Evolutionary conservation across 495 filamentous ascomycete species (phyloP), one percentile per base, ranked within the genome.

Genomic region (Trichocladium uniseriatum): DNA sequence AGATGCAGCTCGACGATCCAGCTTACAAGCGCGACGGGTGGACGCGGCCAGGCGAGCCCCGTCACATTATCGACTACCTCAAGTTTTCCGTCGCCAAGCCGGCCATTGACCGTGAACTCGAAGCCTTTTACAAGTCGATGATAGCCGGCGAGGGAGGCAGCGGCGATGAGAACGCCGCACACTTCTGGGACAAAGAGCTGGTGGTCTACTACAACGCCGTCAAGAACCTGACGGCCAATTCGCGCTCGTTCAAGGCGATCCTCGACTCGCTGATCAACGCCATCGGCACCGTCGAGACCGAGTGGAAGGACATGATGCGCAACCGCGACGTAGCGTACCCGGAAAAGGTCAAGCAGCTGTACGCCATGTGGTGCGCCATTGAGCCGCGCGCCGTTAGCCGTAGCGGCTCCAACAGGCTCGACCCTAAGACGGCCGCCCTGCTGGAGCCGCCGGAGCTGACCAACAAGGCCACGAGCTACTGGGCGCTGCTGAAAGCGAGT

Each of bases 61-160:
- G 71, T 0, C 76, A 84, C 54, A 79, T 94, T 38, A 75, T 89
- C 43, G 89, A 95, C 60, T 77, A 79, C 27, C 69, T 96, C 22
- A 81, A 81, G 48, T 88, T 88, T 45, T 54, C 63, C 0, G 73
- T 87, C 3, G 75, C 81, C 3, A 64, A 61, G 13, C 67, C 69
- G 0, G 75, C 81, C 20, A 67, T 77, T 11, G 56, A 77, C 9
- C 60, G 58, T 1, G 78, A 82, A 7, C 63, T 81, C 0, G 57
- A 57, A 14, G 65, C 75, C 7, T 69, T 79, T 5, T 31, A 63
- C 19, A 49, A 58, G 2, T 45, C 58, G 1, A 75, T 78, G 42
- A 59, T 40, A 4, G 29, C 66, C 2, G 4, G 57, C 20, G 53
- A 56, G 16, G 4, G 18, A 2, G n/a, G 20, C 24, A 19, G 42